Conservation (phyloP, 2,329 filamentous ascomycete species). For the Sarocladiaceae sp. region DNA sequence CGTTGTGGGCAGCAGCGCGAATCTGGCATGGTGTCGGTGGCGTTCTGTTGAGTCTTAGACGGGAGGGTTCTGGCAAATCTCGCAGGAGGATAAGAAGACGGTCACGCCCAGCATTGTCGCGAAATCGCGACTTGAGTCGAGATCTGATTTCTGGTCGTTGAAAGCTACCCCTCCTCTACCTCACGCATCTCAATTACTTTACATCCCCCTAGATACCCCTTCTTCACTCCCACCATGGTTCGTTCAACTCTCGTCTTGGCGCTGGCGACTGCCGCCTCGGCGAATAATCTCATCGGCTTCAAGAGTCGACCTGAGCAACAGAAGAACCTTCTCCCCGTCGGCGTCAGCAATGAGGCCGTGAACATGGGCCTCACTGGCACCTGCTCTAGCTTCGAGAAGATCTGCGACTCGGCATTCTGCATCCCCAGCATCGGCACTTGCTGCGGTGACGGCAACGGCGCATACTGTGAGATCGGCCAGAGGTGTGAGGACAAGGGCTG, state of each 20-base stretch:
- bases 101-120: too few species aligned
- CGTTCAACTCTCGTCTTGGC: slow-evolving; percentile 20
- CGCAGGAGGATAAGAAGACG: too few species aligned
- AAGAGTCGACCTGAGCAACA: slow-evolving; percentile 3
- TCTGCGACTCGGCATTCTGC: slow-evolving; percentile 23
- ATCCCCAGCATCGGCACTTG: slow-evolving; percentile 24
- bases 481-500: slow-evolving; percentile 25
- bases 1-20: not conserved
- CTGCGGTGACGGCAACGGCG: slow-evolving; percentile 21
- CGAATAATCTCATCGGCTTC: not conserved
- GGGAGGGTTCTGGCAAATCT: too few species aligned
- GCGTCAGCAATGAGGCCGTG: slow-evolving; percentile 14
- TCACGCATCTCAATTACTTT: too few species aligned
- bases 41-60: too few species aligned
- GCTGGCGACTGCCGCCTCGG: slow-evolving; percentile 11
- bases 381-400: slow-evolving; percentile 17
- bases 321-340: slow-evolving; percentile 15
- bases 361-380: slow-evolving; percentile 14
- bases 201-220: not conserved
- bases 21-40: not conserved
- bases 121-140: too few species aligned
- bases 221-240: slow-evolving; percentile 16
- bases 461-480: slow-evolving; percentile 24
- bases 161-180: not conserved
- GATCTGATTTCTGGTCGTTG: not conserved